These are phyloP conservation scores for Solidago caesia DNA, from an alignment of 129 eudicot genomes.

Conservation along the genomic window DNA sequence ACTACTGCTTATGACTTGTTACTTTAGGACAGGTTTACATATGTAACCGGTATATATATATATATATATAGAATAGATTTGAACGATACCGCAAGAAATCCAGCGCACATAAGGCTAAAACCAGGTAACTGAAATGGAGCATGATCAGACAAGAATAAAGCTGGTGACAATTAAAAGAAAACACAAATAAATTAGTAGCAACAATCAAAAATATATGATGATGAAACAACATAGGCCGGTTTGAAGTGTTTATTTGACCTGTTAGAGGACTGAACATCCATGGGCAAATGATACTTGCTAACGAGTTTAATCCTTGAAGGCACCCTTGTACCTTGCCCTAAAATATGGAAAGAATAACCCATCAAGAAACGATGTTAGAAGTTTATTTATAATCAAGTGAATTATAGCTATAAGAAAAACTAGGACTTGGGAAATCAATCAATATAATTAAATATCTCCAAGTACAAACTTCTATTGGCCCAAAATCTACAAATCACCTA, in stretches of 20 bases:
- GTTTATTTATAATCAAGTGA: neutral
- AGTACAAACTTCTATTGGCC: too few relatives aligned
- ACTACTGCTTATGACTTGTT: too few relatives aligned
- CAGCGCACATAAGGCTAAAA: constrained; percentile 68
- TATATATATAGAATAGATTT: too few relatives aligned
- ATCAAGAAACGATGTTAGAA: neutral
- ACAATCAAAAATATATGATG: constrained; percentile 2
- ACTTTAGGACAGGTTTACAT: too few relatives aligned
- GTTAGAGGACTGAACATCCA: constrained; percentile 75
- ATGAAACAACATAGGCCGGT: neutral
- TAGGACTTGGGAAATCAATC: neutral
- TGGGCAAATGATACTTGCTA: constrained; percentile 67
- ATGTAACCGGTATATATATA: too few relatives aligned
- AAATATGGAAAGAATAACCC: neutral
- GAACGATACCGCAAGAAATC: constrained; percentile 42
- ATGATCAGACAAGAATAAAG: constrained; percentile 64
- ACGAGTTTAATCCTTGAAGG: constrained; percentile 58
- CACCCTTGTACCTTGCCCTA: constrained; percentile 71
- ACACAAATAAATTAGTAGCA: neutral
- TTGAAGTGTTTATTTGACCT: constrained; percentile 38
- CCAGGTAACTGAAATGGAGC: constrained; percentile 93
- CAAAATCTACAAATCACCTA: too few relatives aligned
- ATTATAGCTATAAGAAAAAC: neutral
- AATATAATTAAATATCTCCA: too few relatives aligned
- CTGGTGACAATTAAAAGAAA: constrained; percentile 8